phyloP scores from a whole-genome alignment of 129 eudicot species.

The Cynara cardunculus region DNA sequence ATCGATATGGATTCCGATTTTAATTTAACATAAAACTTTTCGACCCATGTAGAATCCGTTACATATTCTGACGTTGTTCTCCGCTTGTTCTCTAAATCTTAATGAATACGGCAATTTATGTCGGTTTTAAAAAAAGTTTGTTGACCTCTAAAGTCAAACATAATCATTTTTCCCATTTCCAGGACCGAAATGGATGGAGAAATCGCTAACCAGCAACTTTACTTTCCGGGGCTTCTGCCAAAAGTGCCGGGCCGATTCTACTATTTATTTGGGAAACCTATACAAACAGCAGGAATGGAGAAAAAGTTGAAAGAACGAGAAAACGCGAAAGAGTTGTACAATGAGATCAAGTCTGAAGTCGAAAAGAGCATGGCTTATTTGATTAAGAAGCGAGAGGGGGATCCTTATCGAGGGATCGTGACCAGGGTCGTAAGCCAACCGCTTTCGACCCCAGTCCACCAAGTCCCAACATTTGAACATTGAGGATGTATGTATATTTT shows the following conservation, averaged over 20 bases:
- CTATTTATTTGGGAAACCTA: conserved; percentile 83
- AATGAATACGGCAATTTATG: not conserved
- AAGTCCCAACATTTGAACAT: conserved; percentile 70
- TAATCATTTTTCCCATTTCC: not conserved
- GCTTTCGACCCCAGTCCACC: conserved; percentile 42
- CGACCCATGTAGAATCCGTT: not conserved
- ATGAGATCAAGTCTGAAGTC: conserved; percentile 70
- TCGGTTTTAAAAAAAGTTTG: not conserved
- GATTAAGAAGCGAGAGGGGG: conserved; percentile 70
- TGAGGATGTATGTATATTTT: conserved; percentile 33
- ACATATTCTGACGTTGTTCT: not conserved
- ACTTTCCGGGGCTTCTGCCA: conserved; percentile 70
- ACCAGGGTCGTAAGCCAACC: conserved; percentile 51
- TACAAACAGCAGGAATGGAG: conserved; percentile 59
- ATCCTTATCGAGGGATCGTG: conserved; percentile 72
- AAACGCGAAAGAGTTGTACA: conserved; percentile 66
- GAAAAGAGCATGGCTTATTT: conserved; percentile 65
- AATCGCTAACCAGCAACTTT: conserved; percentile 66
- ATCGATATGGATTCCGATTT: not conserved
- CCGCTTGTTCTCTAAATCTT: not conserved
- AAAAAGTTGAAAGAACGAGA: conserved; percentile 58
- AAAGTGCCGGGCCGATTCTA: conserved; percentile 88
- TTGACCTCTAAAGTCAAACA: conserved; percentile 4
- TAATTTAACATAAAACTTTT: not conserved
- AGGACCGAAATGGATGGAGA: conserved; percentile 73